Conservation (phyloP, 805 yeast genomes). For the Clavispora asparagi region DNA sequence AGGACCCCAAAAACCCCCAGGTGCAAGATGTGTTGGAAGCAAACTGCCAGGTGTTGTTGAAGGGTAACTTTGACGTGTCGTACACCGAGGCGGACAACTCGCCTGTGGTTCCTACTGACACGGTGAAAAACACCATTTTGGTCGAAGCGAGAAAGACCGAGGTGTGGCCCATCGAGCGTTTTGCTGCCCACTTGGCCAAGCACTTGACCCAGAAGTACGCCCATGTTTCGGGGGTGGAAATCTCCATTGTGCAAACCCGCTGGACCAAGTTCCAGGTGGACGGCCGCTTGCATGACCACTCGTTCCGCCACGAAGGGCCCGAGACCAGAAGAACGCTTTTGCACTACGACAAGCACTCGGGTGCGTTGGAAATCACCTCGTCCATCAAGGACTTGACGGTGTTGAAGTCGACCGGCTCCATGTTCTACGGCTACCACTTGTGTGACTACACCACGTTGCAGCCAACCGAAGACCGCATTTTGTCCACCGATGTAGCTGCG, state of each 20-base stretch:
- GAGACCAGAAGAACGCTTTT: constrained; percentile 65
- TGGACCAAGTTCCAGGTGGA: constrained; percentile 77
- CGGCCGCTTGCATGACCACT: constrained; percentile 76
- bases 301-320: constrained; percentile 79
- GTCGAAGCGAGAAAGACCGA: constrained; percentile 77
- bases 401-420: constrained; percentile 85
- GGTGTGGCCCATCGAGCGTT: constrained; percentile 87
- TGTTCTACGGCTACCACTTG: constrained; percentile 80
- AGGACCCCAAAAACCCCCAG: constrained; percentile 66
- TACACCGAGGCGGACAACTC: constrained; percentile 87
- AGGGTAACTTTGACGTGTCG: constrained; percentile 73
- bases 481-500: constrained; percentile 81
- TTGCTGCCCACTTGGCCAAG: constrained; percentile 77
- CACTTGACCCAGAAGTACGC: constrained; percentile 75
- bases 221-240: constrained; percentile 70
- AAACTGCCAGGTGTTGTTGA: constrained; percentile 67
- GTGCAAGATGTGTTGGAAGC: constrained; percentile 83
- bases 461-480: constrained; percentile 79
- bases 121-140: constrained; percentile 83
- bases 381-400: constrained; percentile 77
- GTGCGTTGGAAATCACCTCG: constrained; percentile 54
- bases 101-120: constrained; percentile 90
- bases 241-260: constrained; percentile 62
- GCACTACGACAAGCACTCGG: constrained; percentile 45
- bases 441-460: constrained; percentile 86